Conservation (phyloP, 192 early-diverging fungal species). For the Backusella circina region DNA sequence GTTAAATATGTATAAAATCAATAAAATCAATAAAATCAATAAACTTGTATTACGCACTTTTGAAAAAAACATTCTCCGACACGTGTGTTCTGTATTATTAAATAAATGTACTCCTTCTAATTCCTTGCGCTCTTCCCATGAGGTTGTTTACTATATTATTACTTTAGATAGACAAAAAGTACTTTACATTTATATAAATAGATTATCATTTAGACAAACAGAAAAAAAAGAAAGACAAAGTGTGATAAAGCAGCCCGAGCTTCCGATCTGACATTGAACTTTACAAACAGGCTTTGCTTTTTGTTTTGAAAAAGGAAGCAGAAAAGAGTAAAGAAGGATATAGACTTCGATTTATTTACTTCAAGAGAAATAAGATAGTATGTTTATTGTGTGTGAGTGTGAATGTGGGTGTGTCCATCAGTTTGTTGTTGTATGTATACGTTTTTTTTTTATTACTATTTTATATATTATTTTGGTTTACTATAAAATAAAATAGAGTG, state of each 20-base stretch:
- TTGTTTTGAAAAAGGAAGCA: background rate
- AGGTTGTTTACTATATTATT: background rate
- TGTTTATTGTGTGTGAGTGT: background rate
- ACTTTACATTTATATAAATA: background rate
- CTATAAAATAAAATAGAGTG: background rate
- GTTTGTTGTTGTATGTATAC: background rate
- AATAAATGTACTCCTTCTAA: background rate
- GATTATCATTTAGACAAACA: background rate
- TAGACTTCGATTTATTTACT: background rate
- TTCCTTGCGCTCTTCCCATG: background rate
- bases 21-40: background rate
- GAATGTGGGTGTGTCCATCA: background rate
- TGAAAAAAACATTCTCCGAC: background rate
- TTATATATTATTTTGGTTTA: slow-evolving; percentile 5
- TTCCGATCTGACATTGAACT: slow-evolving; percentile 1
- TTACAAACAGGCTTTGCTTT: background rate
- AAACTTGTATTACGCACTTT: background rate
- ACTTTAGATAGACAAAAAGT: background rate
- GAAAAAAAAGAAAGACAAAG: background rate
- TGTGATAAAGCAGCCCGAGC: background rate
- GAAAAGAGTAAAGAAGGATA: background rate
- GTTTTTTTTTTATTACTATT: background rate
- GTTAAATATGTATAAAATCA: background rate
- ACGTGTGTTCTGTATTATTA: background rate
- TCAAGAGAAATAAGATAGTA: background rate